Percentiles rank a stretch among this genome's conserved stretches.
phyloP scores from a whole-genome alignment of 108 stramenopile species.

The Chaetoceros muelleri region DNA sequence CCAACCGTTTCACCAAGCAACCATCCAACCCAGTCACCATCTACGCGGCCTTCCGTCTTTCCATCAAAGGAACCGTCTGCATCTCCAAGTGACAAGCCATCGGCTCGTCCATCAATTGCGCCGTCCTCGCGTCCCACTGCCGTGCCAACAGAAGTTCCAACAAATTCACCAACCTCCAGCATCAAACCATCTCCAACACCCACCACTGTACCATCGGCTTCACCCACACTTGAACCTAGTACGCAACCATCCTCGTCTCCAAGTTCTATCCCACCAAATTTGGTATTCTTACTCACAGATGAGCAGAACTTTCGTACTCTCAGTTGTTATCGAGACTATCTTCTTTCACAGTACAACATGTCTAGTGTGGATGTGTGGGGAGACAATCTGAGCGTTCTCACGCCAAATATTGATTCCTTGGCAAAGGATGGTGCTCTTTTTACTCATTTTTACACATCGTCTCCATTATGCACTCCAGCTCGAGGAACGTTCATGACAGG shows the following conservation, averaged over 20 bases:
- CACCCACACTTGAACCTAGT: not conserved
- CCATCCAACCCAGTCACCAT: not conserved
- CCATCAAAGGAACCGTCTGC: not conserved
- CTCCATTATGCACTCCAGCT: not conserved
- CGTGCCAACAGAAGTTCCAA: not conserved
- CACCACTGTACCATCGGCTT: not conserved
- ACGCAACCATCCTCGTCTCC: not conserved
- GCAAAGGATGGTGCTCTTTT: not conserved
- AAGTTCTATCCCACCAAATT: not conserved
- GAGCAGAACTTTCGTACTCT: not conserved
- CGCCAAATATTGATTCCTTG: not conserved
- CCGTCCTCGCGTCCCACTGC: not conserved
- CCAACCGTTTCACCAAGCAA: not conserved
- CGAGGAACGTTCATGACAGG: not conserved
- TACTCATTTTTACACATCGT: not conserved
- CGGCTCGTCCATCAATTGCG: not conserved
- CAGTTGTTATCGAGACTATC: not conserved
- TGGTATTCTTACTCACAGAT: not conserved
- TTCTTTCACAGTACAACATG: not conserved
- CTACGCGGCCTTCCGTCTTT: not conserved
- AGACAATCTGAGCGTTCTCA: not conserved
- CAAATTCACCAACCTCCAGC: not conserved
- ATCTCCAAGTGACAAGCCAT: not conserved
- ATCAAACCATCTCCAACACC: not conserved
- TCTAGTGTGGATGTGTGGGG: not conserved